Conservation (phyloP, 2,329 filamentous ascomycete genomes). For the Lasiodiplodia sp. region DNA sequence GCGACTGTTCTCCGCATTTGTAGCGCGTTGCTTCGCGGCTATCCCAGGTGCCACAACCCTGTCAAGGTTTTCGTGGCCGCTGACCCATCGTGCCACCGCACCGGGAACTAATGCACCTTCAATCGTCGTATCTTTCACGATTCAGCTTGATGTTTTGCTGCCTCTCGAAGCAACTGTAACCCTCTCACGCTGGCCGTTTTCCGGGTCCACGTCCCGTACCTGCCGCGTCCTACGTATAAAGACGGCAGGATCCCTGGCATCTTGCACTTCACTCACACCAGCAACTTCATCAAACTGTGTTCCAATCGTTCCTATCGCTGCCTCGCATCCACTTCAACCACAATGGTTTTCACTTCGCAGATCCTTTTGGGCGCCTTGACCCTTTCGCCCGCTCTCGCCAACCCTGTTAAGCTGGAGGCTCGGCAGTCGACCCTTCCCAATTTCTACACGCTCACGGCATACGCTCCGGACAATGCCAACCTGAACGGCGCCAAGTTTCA, state of each 20-base stretch:
- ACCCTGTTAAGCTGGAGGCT: not conserved
- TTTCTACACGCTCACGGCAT: constrained; percentile 33
- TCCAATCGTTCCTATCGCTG: not conserved
- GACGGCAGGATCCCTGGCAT: constrained; percentile 7
- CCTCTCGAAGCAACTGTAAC: constrained; percentile 14
- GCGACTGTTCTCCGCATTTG: not conserved
- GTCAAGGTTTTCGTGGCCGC: constrained; percentile 8
- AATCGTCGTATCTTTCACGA: not conserved
- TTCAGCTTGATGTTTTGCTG: not conserved
- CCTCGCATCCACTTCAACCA: too few relatives aligned
- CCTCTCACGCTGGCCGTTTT: not conserved
- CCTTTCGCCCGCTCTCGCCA: not conserved
- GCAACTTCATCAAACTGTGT: not conserved
- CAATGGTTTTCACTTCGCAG: constrained; percentile 11
- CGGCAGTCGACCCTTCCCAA: not conserved
- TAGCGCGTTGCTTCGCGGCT: not conserved
- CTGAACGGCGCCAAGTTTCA: constrained; percentile 35
- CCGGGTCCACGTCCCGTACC: not conserved
- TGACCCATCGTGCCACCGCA: constrained; percentile 17
- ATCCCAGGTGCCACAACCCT: constrained; percentile 9
- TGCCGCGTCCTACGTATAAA: constrained; percentile 7
- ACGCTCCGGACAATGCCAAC: constrained; percentile 29
- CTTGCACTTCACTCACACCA: not conserved
- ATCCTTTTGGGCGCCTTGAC: not conserved
- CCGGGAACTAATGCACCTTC: constrained; percentile 14